phyloP scores from a whole-genome alignment of 2,329 filamentous ascomycete species.

The Aspergillus sp. region DNA sequence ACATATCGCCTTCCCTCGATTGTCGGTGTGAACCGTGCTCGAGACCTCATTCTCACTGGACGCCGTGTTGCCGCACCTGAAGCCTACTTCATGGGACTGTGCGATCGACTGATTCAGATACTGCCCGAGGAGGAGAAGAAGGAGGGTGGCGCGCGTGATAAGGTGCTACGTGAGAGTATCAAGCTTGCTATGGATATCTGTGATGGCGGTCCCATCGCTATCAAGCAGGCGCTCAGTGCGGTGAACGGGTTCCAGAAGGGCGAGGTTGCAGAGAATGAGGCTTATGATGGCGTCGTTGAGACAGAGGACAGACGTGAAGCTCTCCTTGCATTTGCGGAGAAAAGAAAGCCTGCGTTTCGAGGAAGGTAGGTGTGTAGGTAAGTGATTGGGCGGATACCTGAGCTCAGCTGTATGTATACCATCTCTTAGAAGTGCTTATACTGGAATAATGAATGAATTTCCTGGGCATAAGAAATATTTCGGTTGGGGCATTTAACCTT shows the following conservation, averaged over 20 bases:
- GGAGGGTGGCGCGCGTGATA: conserved; percentile 61
- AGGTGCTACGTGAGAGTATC: conserved; percentile 73
- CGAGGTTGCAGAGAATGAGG: conserved; percentile 79
- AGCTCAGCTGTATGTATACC: not conserved
- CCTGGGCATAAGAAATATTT: not conserved
- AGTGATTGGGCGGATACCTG: not conserved
- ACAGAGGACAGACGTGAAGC: conserved; percentile 90
- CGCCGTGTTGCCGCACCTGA: conserved; percentile 79
- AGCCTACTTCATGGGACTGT: conserved; percentile 87
- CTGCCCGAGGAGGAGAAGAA: conserved; percentile 54
- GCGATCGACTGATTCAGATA: conserved; percentile 85
- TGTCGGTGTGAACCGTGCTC: conserved; percentile 76
- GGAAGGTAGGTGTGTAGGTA: conserved; percentile 46
- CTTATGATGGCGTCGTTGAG: conserved; percentile 78
- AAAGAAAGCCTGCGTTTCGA: conserved; percentile 68
- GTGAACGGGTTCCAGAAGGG: conserved; percentile 65
- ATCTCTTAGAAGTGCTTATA: not conserved
- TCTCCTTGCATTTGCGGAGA: conserved; percentile 77
- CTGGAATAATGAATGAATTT: not conserved
- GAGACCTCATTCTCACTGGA: conserved; percentile 87
- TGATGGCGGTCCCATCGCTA: conserved; percentile 81
- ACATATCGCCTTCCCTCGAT: conserved; percentile 82
- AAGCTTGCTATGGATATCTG: conserved; percentile 81
- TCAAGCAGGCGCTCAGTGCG: conserved; percentile 76
- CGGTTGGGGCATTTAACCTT: not conserved